Conservation (phyloP, 2,329 filamentous ascomycete genomes). For the Colletotrichum siamense region DNA sequence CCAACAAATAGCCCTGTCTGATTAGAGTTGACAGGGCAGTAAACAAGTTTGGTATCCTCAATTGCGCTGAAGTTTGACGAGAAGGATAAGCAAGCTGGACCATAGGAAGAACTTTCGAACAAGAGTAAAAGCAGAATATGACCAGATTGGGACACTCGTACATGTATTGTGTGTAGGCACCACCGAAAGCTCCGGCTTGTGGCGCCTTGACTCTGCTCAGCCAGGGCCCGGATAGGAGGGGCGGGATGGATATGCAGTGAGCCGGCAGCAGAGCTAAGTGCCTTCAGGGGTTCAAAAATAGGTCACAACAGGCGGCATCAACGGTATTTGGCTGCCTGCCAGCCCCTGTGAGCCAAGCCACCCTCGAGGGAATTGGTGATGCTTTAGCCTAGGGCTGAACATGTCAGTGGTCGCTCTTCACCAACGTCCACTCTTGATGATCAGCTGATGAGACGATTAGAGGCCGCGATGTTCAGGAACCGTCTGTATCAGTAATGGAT, state of each 20-base stretch:
- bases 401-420: neutral
- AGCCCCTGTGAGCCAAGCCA: neutral
- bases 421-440: neutral
- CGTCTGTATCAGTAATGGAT: neutral
- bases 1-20: neutral
- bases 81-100: neutral
- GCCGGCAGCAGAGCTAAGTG: neutral
- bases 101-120: neutral
- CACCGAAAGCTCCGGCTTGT: neutral
- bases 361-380: neutral
- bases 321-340: neutral
- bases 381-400: neutral
- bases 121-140: neutral
- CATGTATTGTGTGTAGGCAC: neutral
- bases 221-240: neutral
- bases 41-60: neutral
- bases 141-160: neutral
- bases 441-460: neutral
- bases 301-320: neutral
- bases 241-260: neutral
- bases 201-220: neutral
- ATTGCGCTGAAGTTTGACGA: neutral
- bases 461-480: neutral
- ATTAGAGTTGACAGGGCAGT: neutral
- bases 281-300: neutral